Percentiles rank a stretch among this genome's conserved stretches.
These are phyloP conservation scores for Cymbidium sinense DNA, from an alignment of 106 monocot species.

Conservation along the genomic window DNA sequence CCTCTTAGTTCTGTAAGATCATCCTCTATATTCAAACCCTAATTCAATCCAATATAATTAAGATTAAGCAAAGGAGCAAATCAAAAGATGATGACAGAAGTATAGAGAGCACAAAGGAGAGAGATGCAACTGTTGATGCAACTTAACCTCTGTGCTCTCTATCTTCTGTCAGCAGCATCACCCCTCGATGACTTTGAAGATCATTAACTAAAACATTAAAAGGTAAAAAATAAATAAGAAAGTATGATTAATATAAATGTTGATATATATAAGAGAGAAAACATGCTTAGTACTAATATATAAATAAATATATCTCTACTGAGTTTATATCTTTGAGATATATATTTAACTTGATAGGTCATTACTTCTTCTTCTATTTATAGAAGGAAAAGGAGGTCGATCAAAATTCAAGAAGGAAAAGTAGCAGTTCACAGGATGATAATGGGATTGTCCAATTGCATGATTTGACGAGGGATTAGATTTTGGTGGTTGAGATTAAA, in stretches of 20 bases:
- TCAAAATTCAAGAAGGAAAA: neutral
- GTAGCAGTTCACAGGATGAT: neutral
- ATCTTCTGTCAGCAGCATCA: conserved; percentile 30
- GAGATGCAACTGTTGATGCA: conserved; percentile 10
- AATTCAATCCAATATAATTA: too few species aligned
- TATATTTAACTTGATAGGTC: neutral
- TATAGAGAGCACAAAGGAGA: conserved; percentile 35
- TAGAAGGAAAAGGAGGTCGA: neutral
- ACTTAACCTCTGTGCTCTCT: conserved; percentile 31
- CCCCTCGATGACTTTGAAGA: neutral
- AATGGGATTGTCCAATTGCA: neutral
- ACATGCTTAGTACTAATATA: neutral
- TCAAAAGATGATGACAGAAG: conserved; percentile 27
- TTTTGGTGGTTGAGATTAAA: neutral
- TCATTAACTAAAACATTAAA: too few species aligned
- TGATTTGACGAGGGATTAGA: neutral
- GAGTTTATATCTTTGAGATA: neutral
- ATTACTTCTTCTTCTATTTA: neutral
- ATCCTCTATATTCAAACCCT: too few species aligned
- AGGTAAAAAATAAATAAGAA: neutral
- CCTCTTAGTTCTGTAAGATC: too few species aligned
- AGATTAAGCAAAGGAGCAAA: neutral
- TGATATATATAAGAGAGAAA: neutral
- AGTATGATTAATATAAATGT: neutral
- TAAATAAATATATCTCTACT: neutral